Evolutionary conservation across 441 rosid genomes (phyloP), one percentile per base, ranked within the genome.

Genomic region (Viola pubescens): DNA sequence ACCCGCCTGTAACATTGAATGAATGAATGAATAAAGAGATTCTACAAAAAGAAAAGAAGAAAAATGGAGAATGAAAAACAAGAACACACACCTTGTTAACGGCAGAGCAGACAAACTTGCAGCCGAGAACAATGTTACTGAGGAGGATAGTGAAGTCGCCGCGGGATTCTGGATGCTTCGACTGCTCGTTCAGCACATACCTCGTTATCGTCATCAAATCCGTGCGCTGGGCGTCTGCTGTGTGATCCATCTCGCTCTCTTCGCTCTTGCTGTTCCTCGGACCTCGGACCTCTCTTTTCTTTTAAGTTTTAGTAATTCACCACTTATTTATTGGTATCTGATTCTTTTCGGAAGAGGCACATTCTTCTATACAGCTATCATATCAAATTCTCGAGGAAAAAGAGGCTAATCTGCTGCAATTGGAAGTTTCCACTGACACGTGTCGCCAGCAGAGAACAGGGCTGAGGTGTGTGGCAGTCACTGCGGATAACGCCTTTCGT

Each of bases 141-240:
- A 94, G 92, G 78, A 94, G 71, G 71, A 94, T 94, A 13, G 85
- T 76, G 87, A 94, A 89, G 72, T 94, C 98, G 4, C 98, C 98
- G 52, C 95, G 97, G 14, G 98, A 89, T 75, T 86, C 98, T 0
- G 98, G 94, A 73, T 88, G 71, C 70, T 80, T 84, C 13, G 91
- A 77, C 68, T 89, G 97, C 76, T 90, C 96, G 69, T 82, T 94
- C 69, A 94, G 66, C 68, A 88, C 97, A 62, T 54, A 82, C 58
- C 98, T 83, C 4, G 96, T 94, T 58, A 94, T 88, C 12, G 98
- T 94, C 98, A 94, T 89, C 86, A 94, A 70, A 78, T 94, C 97
- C 38, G 98, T 94, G 67, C 91, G 81, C 72, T 76, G 61, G 0
- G 96, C 98, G 54, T 94, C 96, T 48, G 92, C 82, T 9, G 77